phyloP scores from a whole-genome alignment of 2,329 filamentous ascomycete species.

The Pyrenophora tritici-repentis region DNA sequence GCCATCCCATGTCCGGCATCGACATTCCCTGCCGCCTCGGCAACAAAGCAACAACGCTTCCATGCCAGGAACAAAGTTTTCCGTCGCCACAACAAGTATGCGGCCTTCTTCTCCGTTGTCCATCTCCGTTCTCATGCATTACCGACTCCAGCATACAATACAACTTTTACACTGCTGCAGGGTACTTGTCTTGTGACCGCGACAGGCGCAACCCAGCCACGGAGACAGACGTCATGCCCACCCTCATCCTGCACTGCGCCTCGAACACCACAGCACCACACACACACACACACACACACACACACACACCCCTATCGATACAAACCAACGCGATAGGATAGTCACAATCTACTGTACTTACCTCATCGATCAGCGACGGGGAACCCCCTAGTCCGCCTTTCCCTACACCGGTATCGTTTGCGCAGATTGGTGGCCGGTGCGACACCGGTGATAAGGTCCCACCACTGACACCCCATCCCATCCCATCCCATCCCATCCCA shows the following conservation, averaged over 20 bases:
- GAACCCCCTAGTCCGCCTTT: neutral
- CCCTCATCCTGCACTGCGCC: too few species aligned
- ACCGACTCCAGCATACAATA: conserved; percentile 17
- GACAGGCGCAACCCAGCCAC: neutral
- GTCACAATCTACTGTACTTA: too few species aligned
- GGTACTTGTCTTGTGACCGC: too few species aligned
- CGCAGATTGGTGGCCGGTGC: conserved; percentile 20
- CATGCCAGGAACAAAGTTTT: conserved; percentile 5
- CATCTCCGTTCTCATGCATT: conserved; percentile 2
- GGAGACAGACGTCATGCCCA: conserved; percentile 21
- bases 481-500: too few species aligned
- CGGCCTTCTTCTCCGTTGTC: neutral
- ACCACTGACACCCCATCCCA: neutral
- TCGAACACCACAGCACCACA: too few species aligned
- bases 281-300: too few species aligned
- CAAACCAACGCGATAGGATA: neutral
- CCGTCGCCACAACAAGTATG: neutral
- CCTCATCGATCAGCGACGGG: conserved; percentile 2
- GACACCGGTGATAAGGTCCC: conserved; percentile 21
- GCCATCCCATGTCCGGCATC: neutral
- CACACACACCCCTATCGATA: conserved; percentile 4
- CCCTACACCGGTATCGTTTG: neutral
- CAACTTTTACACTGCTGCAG: too few species aligned
- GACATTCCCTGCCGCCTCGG: conserved; percentile 10
- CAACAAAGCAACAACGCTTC: neutral